These are phyloP conservation scores for Phaffia rhodozyma DNA, from an alignment of 1,284 basidiomycete genomes.

Conservation along the genomic window DNA sequence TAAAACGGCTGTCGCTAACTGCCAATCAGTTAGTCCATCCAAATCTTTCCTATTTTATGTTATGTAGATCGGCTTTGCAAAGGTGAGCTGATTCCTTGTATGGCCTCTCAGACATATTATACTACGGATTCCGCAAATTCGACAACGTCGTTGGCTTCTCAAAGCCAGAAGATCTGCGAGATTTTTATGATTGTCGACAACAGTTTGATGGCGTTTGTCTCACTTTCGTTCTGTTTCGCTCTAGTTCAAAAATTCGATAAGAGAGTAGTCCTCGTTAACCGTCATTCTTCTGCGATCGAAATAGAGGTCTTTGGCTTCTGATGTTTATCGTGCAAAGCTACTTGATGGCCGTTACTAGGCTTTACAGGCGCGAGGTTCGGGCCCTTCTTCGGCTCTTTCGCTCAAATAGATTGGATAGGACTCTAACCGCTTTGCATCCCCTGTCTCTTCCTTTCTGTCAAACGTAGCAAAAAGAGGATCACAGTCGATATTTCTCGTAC, in stretches of 20 bases:
- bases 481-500: slow-evolving; percentile 7
- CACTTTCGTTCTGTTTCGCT: neutral
- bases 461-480: slow-evolving; percentile 10
- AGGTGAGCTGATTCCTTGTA: neutral
- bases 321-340: slow-evolving; percentile 14
- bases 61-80: neutral
- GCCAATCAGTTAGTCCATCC: slow-evolving; percentile 5
- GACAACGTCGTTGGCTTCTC: neutral
- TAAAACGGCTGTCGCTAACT: neutral
- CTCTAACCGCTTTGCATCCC: too few species aligned
- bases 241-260: neutral
- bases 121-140: neutral
- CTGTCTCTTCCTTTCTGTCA: too few species aligned
- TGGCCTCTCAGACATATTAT: slow-evolving; percentile 8
- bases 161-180: slow-evolving; percentile 6
- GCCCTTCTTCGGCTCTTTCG: too few species aligned
- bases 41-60: neutral
- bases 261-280: neutral
- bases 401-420: too few species aligned
- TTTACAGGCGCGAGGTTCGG: slow-evolving; percentile 3
- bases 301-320: slow-evolving; percentile 15
- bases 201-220: slow-evolving; percentile 7
- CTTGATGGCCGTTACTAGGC: slow-evolving; percentile 13
- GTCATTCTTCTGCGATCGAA: neutral
- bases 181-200: slow-evolving; percentile 15